Evolutionary conservation across 2,329 filamentous ascomycete species (phyloP), one percentile per base, ranked within the genome.

Genomic region (Sphaerulina vaccinii): DNA sequence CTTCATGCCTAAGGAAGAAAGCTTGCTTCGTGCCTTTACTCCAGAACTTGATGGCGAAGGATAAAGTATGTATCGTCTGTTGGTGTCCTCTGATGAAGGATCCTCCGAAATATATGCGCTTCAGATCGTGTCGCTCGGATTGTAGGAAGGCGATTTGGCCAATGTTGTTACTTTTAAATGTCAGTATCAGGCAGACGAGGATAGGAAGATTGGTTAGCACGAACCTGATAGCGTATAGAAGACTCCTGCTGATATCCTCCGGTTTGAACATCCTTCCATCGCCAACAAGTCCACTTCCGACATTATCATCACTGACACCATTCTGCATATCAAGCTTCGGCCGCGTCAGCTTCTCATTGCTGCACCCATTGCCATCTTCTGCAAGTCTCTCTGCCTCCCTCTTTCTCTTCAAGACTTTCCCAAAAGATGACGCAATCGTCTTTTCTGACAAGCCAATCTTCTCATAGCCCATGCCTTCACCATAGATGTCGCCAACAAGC

Each of bases 141-240:
- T 97, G 93, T n/a, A 99, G 78, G 70, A 93, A 96, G 37, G 93
- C 90, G 63, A 99, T 95, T 74, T 99, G 93, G 13, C 93, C 93
- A 58, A 97, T 96, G 72, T 97, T 97, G 76, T 97, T 97, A 69
- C 87, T 92, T 62, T 24, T 15, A 23, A 5, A 23, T 42, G 5
- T 73, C 56, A 71, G 69, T 39, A 10, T 33, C 3, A 27, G 11
- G 19, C 32, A 2, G 1, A n/a, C n/a, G n/a, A n/a, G 19, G 38
- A 7, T 29, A 40, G 40, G 9, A 10, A 32, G 27, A 9, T 11
- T 2, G n/a, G 23, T 24, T 10, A 10, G 9, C 8, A 57, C 67
- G 46, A 66, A 81, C 79, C 81, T 84, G 23, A 97, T 90, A 19
- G 93, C 93, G 72, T 96, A 99, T 0, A 99, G 81, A 15, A 99